Conservation (phyloP, 2,329 filamentous ascomycete genomes). For the Trichophyton simii region DNA sequence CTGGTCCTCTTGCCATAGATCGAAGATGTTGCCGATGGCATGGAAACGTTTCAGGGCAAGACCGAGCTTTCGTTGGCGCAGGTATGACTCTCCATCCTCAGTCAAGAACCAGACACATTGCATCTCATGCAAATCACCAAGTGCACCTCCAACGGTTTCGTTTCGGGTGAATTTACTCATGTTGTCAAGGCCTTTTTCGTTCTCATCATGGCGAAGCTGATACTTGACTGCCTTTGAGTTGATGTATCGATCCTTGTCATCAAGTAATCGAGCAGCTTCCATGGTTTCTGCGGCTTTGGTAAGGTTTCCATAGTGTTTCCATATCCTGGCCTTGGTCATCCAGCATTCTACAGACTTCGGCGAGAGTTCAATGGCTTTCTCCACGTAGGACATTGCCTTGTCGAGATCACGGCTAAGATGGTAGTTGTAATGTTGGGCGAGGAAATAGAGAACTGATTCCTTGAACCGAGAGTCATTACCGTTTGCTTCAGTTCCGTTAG, state of each 20-base stretch:
- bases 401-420: slow-evolving; percentile 68
- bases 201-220: slow-evolving; percentile 82
- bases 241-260: slow-evolving; percentile 88
- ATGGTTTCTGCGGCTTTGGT: slow-evolving; percentile 73
- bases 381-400: slow-evolving; percentile 70
- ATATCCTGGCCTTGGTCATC: slow-evolving; percentile 90
- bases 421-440: slow-evolving; percentile 96
- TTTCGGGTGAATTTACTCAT: slow-evolving; percentile 91
- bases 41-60: slow-evolving; percentile 88
- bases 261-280: slow-evolving; percentile 73
- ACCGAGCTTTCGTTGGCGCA: slow-evolving; percentile 67
- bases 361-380: slow-evolving; percentile 68
- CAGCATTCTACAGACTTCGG: slow-evolving; percentile 78
- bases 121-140: slow-evolving; percentile 92
- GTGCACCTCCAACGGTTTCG: slow-evolving; percentile 72
- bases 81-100: slow-evolving; percentile 83
- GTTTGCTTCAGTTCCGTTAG: slow-evolving; percentile 39
- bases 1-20: slow-evolving; percentile 95
- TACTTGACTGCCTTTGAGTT: slow-evolving; percentile 98
- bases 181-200: slow-evolving; percentile 70
- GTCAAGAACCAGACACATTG: slow-evolving; percentile 96
- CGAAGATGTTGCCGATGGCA: slow-evolving; percentile 80
- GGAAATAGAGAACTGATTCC: slow-evolving; percentile 75
- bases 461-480: slow-evolving; percentile 51
- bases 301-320: slow-evolving; percentile 75